Evolutionary conservation across 139 green algal genomes (phyloP), one percentile per base, ranked within the genome.

Genomic region (Picochlorum sp.): DNA sequence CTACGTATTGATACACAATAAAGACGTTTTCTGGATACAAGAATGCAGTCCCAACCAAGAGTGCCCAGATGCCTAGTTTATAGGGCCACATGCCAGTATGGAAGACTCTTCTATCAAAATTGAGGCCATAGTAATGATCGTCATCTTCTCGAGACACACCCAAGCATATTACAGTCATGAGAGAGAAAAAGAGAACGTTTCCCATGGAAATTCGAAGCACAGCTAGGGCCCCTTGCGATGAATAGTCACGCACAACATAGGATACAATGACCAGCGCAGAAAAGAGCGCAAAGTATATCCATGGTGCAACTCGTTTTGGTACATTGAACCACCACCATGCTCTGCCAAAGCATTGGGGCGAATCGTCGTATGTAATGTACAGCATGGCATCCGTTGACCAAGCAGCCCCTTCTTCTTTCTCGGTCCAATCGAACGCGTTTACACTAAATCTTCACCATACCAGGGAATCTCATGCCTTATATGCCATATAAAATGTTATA

Each of bases 151-250:
- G 57, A 9, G 16, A 82, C 31, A 85, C 81, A n/a, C 72, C 69
- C 38, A 89, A 47, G 28, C 80, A 63, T 10, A 76, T 9, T 28
- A 91, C 14, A 2, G 71, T 37, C 57, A 88, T 79, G 23, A 77
- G 49, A 0, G 64, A 51, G 61, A 91, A 94, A 70, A 89, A 94
- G 5, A 74, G 30, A 60, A 90, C 83, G 58, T 81, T 92, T 8
- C 81, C 87, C 38, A 93, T 88, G 45, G 52, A 76, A 57, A 95
- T 76, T 16, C 87, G 75, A 50, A 91, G 68, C 4, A 86, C 86
- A 6, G 85, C 80, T 47, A 84, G 61, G 60, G 84, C 69, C 3
- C 79, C 79, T 16, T 69, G 62, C 58, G 83, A 91, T 16, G 47
- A 37, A 5, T 87, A 90, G 60, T 86, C 83, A 3, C 85, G 65